Evolutionary conservation across 331 rosid genomes (phyloP), one percentile per base, ranked within the genome.

Genomic region (Rhamnella rubrinervis): DNA sequence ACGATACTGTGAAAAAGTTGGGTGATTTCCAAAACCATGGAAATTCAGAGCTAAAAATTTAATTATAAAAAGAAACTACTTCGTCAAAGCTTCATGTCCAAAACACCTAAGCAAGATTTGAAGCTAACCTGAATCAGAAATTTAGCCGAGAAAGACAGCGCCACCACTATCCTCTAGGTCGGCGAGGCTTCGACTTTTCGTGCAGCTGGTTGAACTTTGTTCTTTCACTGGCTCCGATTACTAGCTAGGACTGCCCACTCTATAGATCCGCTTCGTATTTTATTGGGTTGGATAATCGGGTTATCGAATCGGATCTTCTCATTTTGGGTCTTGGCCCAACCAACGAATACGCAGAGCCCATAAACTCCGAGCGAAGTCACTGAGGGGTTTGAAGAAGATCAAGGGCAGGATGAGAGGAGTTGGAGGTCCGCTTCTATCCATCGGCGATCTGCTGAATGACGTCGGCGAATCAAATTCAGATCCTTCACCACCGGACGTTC

Each of bases 381-480:
- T 25, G 60, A 35, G 13, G 7, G 44, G 44, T 65, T 16, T 15
- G 40, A 28, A 13, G 14, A 52, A 19, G 21, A 52, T 16, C 10
- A 64, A 7, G 73, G 9, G 40, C 2, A 66, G 49, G 63, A 88
- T 93, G 98, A 83, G 83, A 82, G 97, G 97, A 55, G 89, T 75
- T 1, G 97, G 98, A 65, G 98, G 98, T 1, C 97, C 96, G 50
- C 95, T 90, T 35, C 76, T 90, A 2, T 82, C 92, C 87, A 88
- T 93, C 12, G 97, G 95, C 77, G 97, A 93, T 84, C 86, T 93
- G 60, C 91, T 90, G 2, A 76, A 77, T 88, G 97, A 93, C 71
- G 82, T 93, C 56, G 98, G 96, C 8, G 97, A 88, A 55, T 73
- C 81, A 14, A 82, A 73, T 56, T 70, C 81, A 12, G 86, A 75